Base-by-base conservation (phyloP, 768 basidiomycete genomes). In the Suillus americanus region DNA sequence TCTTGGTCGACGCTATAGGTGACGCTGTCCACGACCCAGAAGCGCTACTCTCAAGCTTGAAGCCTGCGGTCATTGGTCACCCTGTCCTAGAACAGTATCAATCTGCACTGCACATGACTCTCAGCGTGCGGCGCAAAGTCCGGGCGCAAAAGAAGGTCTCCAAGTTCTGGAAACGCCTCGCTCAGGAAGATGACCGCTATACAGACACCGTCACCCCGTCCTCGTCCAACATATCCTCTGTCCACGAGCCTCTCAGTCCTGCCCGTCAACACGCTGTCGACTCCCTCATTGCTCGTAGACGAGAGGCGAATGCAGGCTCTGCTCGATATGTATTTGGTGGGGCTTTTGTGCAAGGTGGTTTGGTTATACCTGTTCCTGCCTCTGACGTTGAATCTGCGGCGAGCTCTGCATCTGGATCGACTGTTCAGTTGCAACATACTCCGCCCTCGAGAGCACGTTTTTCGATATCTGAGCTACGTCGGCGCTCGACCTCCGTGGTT, bases 151-250 rank as follows among this genome's bases (percentile, higher is more conserved):
- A 73, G 72, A 84, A 83, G 62, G 70, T 73, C 40, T 70, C 77
- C 65, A 82, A 80, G 56, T 84, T 81, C 50, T 85, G 80, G 81
- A 83, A 82, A 70, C 77, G 73, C 30, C 69, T 79, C 14, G 82
- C 82, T 20, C 73, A 78, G 57, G 75, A 74, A 65, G 71, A 77
- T 62, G 64, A 56, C 55, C 61, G 54, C 54, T 66, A 75, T 13
- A 43, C 66, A 53, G 63, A 40, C 33, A 66, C 46, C 1, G 48
- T 77, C 50, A 76, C 77, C 0, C 75, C 76, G 14, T 75, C 73
- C 3, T 69, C 75, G 7, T 78, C 76, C 7, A 67, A 73, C 46
- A 70, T 77, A 40, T 77, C 75, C 4, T 73, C 73, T 10, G 66
- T 72, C 60, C 71, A 60, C 18, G 68, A 75, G 28, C 63, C 64